Evolutionary conservation across 2,329 filamentous ascomycete species (phyloP).

Genomic region (Pestalotiopsis sp.): DNA sequence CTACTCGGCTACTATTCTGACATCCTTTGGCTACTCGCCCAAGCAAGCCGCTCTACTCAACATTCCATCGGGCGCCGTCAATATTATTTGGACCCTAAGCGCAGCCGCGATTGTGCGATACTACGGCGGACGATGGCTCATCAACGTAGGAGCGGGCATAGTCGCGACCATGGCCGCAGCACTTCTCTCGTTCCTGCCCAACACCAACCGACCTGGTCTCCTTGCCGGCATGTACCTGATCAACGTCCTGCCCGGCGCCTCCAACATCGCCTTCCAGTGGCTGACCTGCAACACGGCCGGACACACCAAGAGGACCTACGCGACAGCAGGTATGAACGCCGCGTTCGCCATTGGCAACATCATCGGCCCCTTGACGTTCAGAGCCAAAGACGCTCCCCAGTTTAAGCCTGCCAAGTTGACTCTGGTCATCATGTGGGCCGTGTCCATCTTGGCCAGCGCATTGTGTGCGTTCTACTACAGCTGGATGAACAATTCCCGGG

Average conservation of each 20-base stretch:
- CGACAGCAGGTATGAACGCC: constrained; percentile 1
- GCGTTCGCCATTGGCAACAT: constrained; percentile 9
- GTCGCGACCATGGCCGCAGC: background rate
- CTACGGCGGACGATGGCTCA: background rate
- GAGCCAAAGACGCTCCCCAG: constrained; percentile 3
- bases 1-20: background rate
- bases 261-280: constrained; percentile 11
- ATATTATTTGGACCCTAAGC: background rate
- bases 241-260: constrained; percentile 4
- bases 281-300: constrained; percentile 34
- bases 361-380: constrained; percentile 2
- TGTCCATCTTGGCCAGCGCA: background rate
- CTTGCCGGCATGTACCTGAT: constrained; percentile 4
- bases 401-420: constrained; percentile 7
- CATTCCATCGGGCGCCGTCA: constrained; percentile 6
- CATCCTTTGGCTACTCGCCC: constrained; percentile 8
- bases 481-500: constrained; percentile 1
- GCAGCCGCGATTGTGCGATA: background rate
- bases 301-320: constrained; percentile 32
- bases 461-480: background rate
- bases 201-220: background rate
- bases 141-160: background rate
- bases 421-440: constrained; percentile 4
- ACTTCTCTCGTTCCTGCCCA: background rate
- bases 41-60: constrained; percentile 3